Evolutionary conservation across 2,329 filamentous ascomycete genomes (phyloP).

Genomic region (Alternaria angustiovoidea): DNA sequence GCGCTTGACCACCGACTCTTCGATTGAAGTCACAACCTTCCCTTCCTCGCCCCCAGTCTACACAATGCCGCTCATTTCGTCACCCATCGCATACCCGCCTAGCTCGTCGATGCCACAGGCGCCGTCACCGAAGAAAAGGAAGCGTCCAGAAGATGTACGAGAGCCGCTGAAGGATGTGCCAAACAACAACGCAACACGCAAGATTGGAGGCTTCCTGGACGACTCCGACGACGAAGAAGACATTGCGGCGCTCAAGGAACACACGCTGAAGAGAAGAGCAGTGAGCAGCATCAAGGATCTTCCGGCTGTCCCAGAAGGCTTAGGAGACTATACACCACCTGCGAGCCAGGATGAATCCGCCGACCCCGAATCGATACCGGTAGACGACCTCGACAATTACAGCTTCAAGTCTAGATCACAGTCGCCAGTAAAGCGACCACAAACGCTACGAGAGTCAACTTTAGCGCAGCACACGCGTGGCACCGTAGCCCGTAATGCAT

Average conservation of each 20-base stretch:
- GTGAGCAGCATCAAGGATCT: slow-evolving; percentile 41
- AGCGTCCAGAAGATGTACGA: slow-evolving; percentile 38
- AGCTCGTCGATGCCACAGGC: slow-evolving; percentile 55
- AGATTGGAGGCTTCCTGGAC: slow-evolving; percentile 49
- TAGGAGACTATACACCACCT: slow-evolving; percentile 43
- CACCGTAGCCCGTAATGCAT: slow-evolving; percentile 56
- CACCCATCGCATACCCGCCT: slow-evolving; percentile 64
- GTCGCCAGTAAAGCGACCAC: slow-evolving; percentile 33
- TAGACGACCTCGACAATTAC: slow-evolving; percentile 41
- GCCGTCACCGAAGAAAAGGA: slow-evolving; percentile 51
- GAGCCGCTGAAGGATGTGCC: slow-evolving; percentile 46
- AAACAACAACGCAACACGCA: slow-evolving; percentile 46
- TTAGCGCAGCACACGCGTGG: slow-evolving; percentile 31
- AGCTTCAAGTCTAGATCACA: slow-evolving; percentile 35
- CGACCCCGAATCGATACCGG: slow-evolving; percentile 40
- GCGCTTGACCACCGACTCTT: slow-evolving; percentile 20
- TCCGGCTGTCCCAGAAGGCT: slow-evolving; percentile 29
- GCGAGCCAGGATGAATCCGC: slow-evolving; percentile 43
- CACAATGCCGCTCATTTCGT: slow-evolving; percentile 70
- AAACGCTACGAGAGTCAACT: slow-evolving; percentile 19
- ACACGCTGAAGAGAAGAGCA: slow-evolving; percentile 46
- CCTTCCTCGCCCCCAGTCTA: slow-evolving; percentile 59
- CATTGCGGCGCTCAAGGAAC: slow-evolving; percentile 50
- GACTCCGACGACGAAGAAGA: slow-evolving; percentile 55
- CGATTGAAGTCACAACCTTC: slow-evolving; percentile 18